Evolutionary conservation across 2,329 filamentous ascomycete species (phyloP).

Genomic region (Xylariales sp.): DNA sequence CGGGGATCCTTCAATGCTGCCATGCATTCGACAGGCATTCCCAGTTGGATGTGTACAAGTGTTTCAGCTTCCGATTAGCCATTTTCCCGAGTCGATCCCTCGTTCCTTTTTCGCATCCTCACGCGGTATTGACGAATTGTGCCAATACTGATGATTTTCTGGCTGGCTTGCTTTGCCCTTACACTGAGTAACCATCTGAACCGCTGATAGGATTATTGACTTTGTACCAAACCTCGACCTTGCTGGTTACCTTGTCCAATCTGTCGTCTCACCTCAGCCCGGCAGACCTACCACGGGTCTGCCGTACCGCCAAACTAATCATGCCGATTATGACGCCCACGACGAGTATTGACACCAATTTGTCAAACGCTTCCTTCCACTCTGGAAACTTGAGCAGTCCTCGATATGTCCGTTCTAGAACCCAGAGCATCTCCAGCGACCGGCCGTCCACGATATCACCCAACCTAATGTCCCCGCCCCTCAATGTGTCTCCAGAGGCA

Average conservation of each 20-base stretch:
- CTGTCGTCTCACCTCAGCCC: background rate
- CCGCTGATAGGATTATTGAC: slow-evolving; percentile 6
- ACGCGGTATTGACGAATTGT: background rate
- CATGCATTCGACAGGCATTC: slow-evolving; percentile 7
- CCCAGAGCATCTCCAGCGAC: slow-evolving; percentile 68
- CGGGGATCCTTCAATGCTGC: slow-evolving; percentile 6
- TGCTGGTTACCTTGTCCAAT: background rate
- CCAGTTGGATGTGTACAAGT: background rate
- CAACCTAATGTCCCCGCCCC: slow-evolving; percentile 61
- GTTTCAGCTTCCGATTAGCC: slow-evolving; percentile 7
- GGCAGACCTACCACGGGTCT: slow-evolving; percentile 1
- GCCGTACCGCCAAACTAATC: background rate
- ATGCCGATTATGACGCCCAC: slow-evolving; percentile 4
- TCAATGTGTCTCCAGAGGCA: slow-evolving; percentile 67
- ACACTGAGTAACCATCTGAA: slow-evolving; percentile 1
- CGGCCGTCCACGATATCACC: slow-evolving; percentile 56
- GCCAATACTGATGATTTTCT: background rate
- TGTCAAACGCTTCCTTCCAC: slow-evolving; percentile 3
- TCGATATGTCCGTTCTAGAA: slow-evolving; percentile 37
- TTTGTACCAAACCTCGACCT: background rate
- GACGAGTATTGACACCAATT: slow-evolving; percentile 1
- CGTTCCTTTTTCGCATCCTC: slow-evolving; percentile 1
- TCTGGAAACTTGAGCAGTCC: slow-evolving; percentile 1
- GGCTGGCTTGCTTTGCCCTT: background rate
- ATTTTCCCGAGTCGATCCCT: slow-evolving; percentile 1